phyloP scores from a whole-genome alignment of 2,329 filamentous ascomycete genomes.

The Colletotrichum sp. region DNA sequence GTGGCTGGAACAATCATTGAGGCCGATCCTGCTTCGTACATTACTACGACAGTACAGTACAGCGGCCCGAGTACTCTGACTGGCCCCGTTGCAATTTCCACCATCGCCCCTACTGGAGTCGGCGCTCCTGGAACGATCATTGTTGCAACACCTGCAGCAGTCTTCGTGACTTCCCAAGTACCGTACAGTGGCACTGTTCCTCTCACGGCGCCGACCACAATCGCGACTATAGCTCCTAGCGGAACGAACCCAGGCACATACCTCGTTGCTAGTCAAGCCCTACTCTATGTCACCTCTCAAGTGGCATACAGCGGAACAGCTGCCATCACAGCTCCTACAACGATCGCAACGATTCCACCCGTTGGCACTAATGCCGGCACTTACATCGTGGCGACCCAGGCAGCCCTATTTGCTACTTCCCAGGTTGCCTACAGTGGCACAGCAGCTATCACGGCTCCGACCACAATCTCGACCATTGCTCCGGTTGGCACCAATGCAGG shows the following conservation, averaged over 20 bases:
- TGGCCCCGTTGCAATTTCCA: background rate
- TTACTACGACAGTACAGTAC: background rate
- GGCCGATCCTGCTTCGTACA: background rate
- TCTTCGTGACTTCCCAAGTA: background rate
- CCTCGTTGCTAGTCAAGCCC: background rate
- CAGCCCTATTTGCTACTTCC: background rate
- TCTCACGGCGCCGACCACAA: background rate
- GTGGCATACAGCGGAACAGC: conserved; percentile 1
- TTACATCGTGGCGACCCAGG: conserved; percentile 4
- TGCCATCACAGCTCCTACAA: background rate
- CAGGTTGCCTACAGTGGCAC: background rate
- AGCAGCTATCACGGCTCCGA: background rate
- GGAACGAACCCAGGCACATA: conserved; percentile 5
- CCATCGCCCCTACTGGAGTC: background rate
- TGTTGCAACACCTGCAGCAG: background rate
- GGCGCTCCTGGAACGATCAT: conserved; percentile 2
- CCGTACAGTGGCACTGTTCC: background rate
- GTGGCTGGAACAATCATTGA: background rate
- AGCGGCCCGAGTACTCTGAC: background rate
- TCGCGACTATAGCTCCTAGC: background rate
- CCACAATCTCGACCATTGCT: background rate
- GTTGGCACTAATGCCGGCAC: conserved; percentile 8
- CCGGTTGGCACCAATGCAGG: conserved; percentile 1
- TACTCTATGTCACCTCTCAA: background rate
- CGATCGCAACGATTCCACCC: background rate